Conservation (phyloP, 108 stramenopile species). For the Pinguiococcus pyrenoidosus region DNA sequence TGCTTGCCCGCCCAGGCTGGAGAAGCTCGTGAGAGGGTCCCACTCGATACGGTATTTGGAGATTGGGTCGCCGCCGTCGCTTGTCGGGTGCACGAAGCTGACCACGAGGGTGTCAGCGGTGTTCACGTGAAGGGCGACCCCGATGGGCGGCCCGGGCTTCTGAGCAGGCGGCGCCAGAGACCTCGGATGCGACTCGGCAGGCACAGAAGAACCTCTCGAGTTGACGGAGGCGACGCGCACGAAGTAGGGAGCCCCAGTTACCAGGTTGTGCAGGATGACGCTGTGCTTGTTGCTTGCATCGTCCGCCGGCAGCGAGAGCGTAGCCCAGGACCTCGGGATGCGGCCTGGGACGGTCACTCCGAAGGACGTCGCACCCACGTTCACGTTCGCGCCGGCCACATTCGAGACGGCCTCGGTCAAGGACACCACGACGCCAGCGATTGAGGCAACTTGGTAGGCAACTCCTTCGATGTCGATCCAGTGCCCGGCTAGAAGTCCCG, state of each 20-base stretch:
- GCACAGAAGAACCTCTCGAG: slow-evolving; percentile 37
- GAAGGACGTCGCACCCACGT: slow-evolving; percentile 10
- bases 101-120: slow-evolving; percentile 31
- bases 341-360: slow-evolving; percentile 6
- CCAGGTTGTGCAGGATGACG: slow-evolving; percentile 31
- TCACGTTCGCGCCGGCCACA: slow-evolving; percentile 6
- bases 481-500: neutral
- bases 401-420: neutral
- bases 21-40: slow-evolving; percentile 28
- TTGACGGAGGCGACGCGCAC: slow-evolving; percentile 49
- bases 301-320: neutral
- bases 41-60: slow-evolving; percentile 52
- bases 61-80: slow-evolving; percentile 34
- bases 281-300: neutral
- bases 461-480: neutral
- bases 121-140: slow-evolving; percentile 30
- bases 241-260: slow-evolving; percentile 40
- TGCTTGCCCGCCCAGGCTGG: slow-evolving; percentile 13
- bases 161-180: slow-evolving; percentile 50
- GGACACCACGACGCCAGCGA: slow-evolving; percentile 7
- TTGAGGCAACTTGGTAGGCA: neutral
- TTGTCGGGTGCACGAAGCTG: slow-evolving; percentile 20
- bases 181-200: slow-evolving; percentile 42
- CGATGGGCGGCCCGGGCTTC: slow-evolving; percentile 42
- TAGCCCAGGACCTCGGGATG: slow-evolving; percentile 28